These are phyloP conservation scores for Diaporthe helianthi DNA, from an alignment of 2,329 filamentous ascomycete genomes.

Conservation along the genomic window DNA sequence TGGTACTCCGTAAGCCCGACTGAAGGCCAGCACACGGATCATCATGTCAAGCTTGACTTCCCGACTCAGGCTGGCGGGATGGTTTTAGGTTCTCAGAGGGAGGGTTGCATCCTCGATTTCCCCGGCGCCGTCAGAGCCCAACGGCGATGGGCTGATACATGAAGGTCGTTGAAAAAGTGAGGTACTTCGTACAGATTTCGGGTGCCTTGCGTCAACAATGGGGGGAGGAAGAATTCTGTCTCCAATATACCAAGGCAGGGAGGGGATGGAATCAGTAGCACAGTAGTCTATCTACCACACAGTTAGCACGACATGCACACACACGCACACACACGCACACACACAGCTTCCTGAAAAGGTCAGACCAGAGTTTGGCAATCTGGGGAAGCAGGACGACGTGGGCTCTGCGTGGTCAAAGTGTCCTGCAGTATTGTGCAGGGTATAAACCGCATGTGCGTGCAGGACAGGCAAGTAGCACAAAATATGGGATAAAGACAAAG, in stretches of 20 bases:
- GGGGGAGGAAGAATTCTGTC: background rate
- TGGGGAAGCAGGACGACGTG: slow-evolving; percentile 17
- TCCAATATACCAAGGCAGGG: background rate
- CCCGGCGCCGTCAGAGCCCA: slow-evolving; percentile 4
- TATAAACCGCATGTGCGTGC: background rate
- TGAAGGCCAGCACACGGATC: background rate
- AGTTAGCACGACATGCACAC: background rate
- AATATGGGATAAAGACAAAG: background rate
- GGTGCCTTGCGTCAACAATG: slow-evolving; percentile 21
- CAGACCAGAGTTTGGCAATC: slow-evolving; percentile 20
- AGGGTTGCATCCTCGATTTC: slow-evolving; percentile 28
- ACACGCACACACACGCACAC: too few species aligned
- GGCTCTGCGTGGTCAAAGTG: slow-evolving; percentile 13
- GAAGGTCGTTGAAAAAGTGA: background rate
- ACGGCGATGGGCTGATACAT: slow-evolving; percentile 5
- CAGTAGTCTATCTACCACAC: background rate
- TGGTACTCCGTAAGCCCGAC: slow-evolving; percentile 4
- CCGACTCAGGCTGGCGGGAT: slow-evolving; percentile 9
- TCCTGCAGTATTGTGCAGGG: slow-evolving; percentile 21
- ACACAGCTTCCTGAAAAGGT: background rate
- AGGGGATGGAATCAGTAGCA: background rate
- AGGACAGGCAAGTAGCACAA: slow-evolving; percentile 1
- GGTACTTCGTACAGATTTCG: slow-evolving; percentile 25
- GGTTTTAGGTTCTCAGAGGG: background rate
- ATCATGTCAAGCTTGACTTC: too few species aligned